phyloP scores from a whole-genome alignment of 306 rosid genomes.

The Mimosa bimucronata region DNA sequence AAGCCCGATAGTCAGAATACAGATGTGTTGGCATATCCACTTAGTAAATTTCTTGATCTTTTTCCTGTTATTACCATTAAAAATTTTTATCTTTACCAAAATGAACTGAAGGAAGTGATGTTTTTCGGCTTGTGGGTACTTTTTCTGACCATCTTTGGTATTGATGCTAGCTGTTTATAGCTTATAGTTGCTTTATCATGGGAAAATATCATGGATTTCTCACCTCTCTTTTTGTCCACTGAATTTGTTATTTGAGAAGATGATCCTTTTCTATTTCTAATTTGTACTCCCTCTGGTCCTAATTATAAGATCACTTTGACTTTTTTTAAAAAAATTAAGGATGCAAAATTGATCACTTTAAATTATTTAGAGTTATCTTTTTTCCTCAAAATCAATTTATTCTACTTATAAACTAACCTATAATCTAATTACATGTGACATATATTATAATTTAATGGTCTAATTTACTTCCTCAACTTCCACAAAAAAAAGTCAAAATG shows the following conservation, averaged over 20 bases:
- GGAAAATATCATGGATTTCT: neutral
- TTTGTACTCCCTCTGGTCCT: no score
- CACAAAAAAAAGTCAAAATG: no score
- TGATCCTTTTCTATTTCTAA: neutral
- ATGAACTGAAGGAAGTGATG: conserved; percentile 1
- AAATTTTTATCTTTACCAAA: conserved; percentile 22
- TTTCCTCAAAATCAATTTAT: no score
- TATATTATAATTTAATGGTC: no score
- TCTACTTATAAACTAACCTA: no score
- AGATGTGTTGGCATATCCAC: conserved; percentile 68
- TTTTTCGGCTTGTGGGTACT: conserved; percentile 26
- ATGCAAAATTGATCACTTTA: no score
- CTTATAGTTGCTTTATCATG: conserved; percentile 12
- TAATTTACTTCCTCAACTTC: no score
- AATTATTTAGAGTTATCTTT: no score
- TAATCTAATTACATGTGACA: no score
- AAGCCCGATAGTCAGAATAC: conserved; percentile 75
- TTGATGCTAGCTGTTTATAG: conserved; percentile 11
- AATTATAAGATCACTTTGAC: no score
- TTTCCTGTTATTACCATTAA: conserved; percentile 43
- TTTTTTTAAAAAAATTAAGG: no score
- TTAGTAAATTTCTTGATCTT: conserved; percentile 78
- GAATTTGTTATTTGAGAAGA: conserved; percentile 15
- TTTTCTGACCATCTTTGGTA: neutral
- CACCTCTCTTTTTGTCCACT: conserved; percentile 10